phyloP scores from a whole-genome alignment of 257 asterid genomes.

The Osmanthus fragrans region DNA sequence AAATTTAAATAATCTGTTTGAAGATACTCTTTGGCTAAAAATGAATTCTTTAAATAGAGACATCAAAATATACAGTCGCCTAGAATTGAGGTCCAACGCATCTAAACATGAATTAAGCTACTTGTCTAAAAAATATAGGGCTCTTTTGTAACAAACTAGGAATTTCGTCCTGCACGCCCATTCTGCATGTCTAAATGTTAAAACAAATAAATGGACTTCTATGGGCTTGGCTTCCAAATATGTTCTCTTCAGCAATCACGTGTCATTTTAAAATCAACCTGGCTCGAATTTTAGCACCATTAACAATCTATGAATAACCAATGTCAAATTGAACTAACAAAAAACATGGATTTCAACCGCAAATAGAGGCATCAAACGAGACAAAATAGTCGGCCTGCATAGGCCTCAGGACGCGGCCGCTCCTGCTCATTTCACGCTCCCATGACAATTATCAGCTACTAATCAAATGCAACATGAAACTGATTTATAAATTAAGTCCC shows the following conservation, averaged over 20 bases:
- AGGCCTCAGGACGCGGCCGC: not conserved
- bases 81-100: too few species aligned
- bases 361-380: not conserved
- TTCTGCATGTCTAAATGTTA: not conserved
- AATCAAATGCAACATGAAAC: not conserved
- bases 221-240: not conserved
- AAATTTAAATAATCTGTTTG: too few species aligned
- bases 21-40: too few species aligned
- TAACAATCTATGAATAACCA: not conserved
- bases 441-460: not conserved
- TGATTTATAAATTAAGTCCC: conserved; percentile 15
- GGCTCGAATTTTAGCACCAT: not conserved
- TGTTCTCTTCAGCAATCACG: not conserved
- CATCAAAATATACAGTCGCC: too few species aligned
- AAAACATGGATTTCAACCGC: not conserved
- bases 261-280: not conserved
- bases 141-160: not conserved
- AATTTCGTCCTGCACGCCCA: not conserved
- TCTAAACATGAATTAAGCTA: too few species aligned
- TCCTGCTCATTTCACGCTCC: not conserved
- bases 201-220: not conserved
- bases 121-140: too few species aligned
- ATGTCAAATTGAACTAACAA: too few species aligned
- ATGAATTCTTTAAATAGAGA: too few species aligned
- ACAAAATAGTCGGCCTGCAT: not conserved